Conservation (phyloP, 2,329 filamentous ascomycete genomes). For the Parafenestella ontariensis region DNA sequence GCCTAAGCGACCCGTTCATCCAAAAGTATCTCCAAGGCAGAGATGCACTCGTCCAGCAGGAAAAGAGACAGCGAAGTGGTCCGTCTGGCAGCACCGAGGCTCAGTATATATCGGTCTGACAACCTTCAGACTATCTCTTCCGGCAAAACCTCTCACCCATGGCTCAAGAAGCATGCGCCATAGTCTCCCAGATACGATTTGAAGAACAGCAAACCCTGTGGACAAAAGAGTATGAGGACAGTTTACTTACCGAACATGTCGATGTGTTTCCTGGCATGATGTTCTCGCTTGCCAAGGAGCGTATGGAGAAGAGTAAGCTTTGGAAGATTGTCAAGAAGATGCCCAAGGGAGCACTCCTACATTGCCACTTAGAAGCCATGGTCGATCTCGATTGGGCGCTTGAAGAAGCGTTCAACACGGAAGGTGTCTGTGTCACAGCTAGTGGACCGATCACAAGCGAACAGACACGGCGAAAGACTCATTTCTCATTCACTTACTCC, state of each 20-base stretch:
- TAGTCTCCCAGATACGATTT: conserved; percentile 79
- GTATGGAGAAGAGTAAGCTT: conserved; percentile 82
- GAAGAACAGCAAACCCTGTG: conserved; percentile 79
- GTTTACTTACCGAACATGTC: conserved; percentile 67
- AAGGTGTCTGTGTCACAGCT: conserved; percentile 75
- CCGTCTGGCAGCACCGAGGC: conserved; percentile 35
- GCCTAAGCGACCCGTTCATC: conserved; percentile 73
- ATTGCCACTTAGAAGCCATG: conserved; percentile 91
- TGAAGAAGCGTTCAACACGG: conserved; percentile 71
- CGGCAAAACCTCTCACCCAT: conserved; percentile 78
- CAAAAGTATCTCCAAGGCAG: conserved; percentile 81
- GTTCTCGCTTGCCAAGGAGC: conserved; percentile 85
- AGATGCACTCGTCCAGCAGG: conserved; percentile 76
- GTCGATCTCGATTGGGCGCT: conserved; percentile 85
- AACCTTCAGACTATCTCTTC: conserved; percentile 69
- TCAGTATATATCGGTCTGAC: conserved; percentile 32
- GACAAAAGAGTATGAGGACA: conserved; percentile 76
- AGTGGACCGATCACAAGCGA: conserved; percentile 63
- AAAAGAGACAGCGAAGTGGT: conserved; percentile 84
- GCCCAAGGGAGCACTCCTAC: conserved; percentile 87
- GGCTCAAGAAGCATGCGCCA: conserved; percentile 76
- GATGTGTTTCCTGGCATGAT: conserved; percentile 89
- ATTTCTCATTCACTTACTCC: conserved; percentile 65
- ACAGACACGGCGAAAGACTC: conserved; percentile 61
- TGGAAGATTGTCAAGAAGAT: conserved; percentile 85